Evolutionary conservation across 805 yeast genomes (phyloP).

Genomic region (Kodamaea nitidulidarum): DNA sequence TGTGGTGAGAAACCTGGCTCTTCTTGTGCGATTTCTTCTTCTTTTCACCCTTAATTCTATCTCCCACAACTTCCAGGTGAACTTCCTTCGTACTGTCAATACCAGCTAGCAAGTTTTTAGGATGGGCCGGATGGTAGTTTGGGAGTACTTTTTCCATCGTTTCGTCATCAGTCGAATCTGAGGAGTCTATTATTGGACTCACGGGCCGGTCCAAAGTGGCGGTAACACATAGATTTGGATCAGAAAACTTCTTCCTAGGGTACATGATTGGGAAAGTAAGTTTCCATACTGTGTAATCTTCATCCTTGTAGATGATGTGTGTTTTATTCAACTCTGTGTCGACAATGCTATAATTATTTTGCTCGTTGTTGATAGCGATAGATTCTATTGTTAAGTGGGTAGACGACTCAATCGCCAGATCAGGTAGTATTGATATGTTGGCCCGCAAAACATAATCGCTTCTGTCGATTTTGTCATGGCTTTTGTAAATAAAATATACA

Average conservation of each 20-base stretch:
- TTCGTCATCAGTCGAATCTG: conserved; percentile 3
- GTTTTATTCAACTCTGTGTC: conserved; percentile 8
- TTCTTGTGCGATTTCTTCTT: not conserved
- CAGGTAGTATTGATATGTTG: conserved; percentile 19
- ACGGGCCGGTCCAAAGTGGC: not conserved
- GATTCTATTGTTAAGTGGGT: conserved; percentile 3
- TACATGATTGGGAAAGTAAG: conserved; percentile 28
- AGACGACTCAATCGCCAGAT: conserved; percentile 11
- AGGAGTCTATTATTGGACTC: conserved; percentile 1
- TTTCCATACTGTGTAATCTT: conserved; percentile 22
- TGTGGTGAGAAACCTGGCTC: not conserved
- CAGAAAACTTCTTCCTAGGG: conserved; percentile 26
- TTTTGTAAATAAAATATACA: conserved; percentile 24
- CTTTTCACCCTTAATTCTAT: not conserved
- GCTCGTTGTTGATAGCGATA: conserved; percentile 1
- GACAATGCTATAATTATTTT: conserved; percentile 10
- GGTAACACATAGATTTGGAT: conserved; percentile 23
- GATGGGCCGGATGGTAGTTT: conserved; percentile 17
- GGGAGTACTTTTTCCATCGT: conserved; percentile 10
- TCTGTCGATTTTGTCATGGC: conserved; percentile 6
- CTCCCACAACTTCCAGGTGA: too few relatives aligned
- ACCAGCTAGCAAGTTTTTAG: conserved; percentile 13
- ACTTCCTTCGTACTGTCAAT: too few relatives aligned
- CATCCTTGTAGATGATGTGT: conserved; percentile 12
- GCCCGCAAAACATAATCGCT: conserved; percentile 13